Conservation (phyloP, 2,329 filamentous ascomycete genomes). For the Coniochaeta sp. region DNA sequence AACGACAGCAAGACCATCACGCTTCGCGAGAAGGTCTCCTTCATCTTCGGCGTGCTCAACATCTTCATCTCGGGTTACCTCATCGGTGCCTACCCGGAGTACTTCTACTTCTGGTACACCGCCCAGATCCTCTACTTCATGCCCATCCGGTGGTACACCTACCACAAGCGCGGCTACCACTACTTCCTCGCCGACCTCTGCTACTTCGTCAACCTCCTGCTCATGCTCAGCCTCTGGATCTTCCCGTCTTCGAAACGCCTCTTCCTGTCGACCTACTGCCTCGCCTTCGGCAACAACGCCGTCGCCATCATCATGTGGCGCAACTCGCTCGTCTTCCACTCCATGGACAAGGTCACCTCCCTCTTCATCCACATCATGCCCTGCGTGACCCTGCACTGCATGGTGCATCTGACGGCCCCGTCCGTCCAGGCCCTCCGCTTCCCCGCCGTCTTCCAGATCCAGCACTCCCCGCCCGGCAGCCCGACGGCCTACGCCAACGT, state of each 20-base stretch:
- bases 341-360: constrained; percentile 94
- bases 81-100: constrained; percentile 76
- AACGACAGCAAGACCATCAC: constrained; percentile 86
- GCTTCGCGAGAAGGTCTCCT: constrained; percentile 85
- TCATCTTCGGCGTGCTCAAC: constrained; percentile 93
- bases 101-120: constrained; percentile 91
- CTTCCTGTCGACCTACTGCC: constrained; percentile 85
- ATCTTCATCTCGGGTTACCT: constrained; percentile 95
- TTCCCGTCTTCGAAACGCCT: constrained; percentile 87
- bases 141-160: constrained; percentile 89
- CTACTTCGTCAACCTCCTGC: constrained; percentile 92
- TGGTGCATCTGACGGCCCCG: constrained; percentile 72
- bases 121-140: constrained; percentile 87
- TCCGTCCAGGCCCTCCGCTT: constrained; percentile 64
- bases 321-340: constrained; percentile 97
- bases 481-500: constrained; percentile 73
- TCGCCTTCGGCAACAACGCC: constrained; percentile 94
- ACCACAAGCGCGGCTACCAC: constrained; percentile 86
- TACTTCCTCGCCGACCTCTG: constrained; percentile 97
- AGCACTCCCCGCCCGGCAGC: constrained; percentile 58
- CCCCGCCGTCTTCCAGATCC: constrained; percentile 80
- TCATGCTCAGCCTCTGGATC: constrained; percentile 77
- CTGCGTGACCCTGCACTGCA: constrained; percentile 83
- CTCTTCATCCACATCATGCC: constrained; percentile 99
- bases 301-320: constrained; percentile 99